These are phyloP conservation scores for Austroboletus olivaceoglutinosus DNA, from an alignment of 1,284 basidiomycete genomes.

Conservation along the genomic window DNA sequence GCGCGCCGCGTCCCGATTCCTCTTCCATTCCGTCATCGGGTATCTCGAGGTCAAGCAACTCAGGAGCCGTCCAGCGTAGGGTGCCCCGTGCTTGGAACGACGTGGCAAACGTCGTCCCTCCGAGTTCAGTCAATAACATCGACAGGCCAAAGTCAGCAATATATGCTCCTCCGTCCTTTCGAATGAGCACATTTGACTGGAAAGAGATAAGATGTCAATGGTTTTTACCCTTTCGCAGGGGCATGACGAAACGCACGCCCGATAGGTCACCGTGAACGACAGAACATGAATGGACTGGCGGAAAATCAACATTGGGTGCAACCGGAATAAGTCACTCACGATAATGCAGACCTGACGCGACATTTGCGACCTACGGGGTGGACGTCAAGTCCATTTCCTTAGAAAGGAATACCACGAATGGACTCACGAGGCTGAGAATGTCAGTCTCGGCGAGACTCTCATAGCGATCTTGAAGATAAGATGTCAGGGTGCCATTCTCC, in stretches of 20 bases:
- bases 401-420: background rate
- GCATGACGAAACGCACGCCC: constrained; percentile 9
- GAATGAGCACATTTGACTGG: constrained; percentile 20
- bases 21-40: constrained; percentile 8
- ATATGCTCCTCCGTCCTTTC: constrained; percentile 6
- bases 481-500: constrained; percentile 20
- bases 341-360: too few species aligned
- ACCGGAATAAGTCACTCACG: background rate
- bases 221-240: background rate
- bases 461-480: constrained; percentile 12
- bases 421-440: constrained; percentile 15
- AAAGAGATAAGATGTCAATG: background rate
- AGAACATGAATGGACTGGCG: too few species aligned
- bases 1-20: background rate
- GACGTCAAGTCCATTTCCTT: too few species aligned
- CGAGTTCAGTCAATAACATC: constrained; percentile 17
- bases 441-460: background rate
- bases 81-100: too few species aligned
- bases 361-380: too few species aligned
- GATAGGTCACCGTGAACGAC: too few species aligned
- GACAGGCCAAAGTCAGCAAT: constrained; percentile 20
- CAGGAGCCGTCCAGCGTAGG: constrained; percentile 19
- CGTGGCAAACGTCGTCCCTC: constrained; percentile 12
- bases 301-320: too few species aligned
- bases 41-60: constrained; percentile 10